These are phyloP conservation scores for Mycosarcoma mackinlayi DNA, from an alignment of 1,284 basidiomycete species.

Conservation along the genomic window DNA sequence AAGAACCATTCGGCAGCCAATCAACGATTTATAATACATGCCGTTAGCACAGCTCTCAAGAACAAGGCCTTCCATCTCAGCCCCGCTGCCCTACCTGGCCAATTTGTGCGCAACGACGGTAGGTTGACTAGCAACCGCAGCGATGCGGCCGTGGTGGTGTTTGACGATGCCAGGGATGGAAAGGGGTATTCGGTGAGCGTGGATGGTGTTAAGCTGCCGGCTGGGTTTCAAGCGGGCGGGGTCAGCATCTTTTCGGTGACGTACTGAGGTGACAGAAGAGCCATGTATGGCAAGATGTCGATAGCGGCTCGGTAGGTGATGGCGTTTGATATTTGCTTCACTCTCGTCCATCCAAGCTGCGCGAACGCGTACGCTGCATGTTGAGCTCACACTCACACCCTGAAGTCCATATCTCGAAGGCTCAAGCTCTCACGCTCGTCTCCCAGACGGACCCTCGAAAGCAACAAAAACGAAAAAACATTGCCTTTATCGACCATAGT, in stretches of 20 bases:
- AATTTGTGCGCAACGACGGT: constrained; percentile 8
- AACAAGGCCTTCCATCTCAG: constrained; percentile 15
- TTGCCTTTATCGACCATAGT: not conserved
- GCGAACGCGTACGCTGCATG: too few relatives aligned
- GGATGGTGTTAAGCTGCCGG: constrained; percentile 6
- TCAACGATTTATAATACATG: constrained; percentile 18
- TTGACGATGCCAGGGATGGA: constrained; percentile 20
- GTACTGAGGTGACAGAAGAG: not conserved
- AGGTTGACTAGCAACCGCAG: constrained; percentile 4
- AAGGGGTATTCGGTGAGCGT: constrained; percentile 16
- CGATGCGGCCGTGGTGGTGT: constrained; percentile 13
- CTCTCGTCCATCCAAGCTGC: too few relatives aligned
- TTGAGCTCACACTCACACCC: too few relatives aligned
- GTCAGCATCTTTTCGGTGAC: constrained; percentile 8
- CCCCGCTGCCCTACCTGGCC: constrained; percentile 1
- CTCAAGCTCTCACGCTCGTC: too few relatives aligned
- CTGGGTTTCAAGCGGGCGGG: not conserved
- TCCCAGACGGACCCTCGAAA: too few relatives aligned
- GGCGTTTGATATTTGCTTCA: too few relatives aligned
- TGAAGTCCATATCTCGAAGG: too few relatives aligned
- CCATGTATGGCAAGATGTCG: not conserved
- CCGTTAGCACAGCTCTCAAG: constrained; percentile 6
- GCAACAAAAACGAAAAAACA: too few relatives aligned
- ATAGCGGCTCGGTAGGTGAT: too few relatives aligned
- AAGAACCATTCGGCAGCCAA: constrained; percentile 3